Evolutionary conservation across 768 basidiomycete species (phyloP), one percentile per base, ranked within the genome.

Genomic region (Gautieria morchelliformis): DNA sequence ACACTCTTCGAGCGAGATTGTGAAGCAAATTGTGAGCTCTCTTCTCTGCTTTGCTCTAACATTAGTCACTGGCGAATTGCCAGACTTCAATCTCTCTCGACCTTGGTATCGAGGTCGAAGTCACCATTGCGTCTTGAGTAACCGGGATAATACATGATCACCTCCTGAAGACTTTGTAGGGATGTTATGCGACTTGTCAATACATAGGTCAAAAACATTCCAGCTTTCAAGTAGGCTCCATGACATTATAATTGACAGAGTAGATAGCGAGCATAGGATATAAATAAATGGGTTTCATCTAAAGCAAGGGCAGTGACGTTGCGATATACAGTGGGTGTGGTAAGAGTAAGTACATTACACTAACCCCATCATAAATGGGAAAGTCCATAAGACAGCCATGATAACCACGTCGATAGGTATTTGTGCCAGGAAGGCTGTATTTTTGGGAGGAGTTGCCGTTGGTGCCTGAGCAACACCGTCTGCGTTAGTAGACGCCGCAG

Each of bases 21-120:
- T 99, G 78, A 99, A 98, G 83, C 95, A 98, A 76, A 99, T 99
- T 69, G 95, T 97, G 65, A 69, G 92, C 78, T 17, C 8, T 37
- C 4, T 10, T 22, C 48, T 17, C n/a, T 15, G 15, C 41, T 41
- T 54, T 35, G n/a, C 20, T 10, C 54, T 39, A 35, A 12, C 11
- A 49, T 30, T 5, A 27, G 42, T 17, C 17, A 7, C n/a, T 44
- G 42, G 32, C 14, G 11, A 56, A 50, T 45, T 24, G 56, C 4
- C 68, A 98, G 94, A 98, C 95, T 60, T 91, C 88, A 73, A 97
- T 98, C 78, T 92, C 89, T 77, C 81, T 99, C 78, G 96, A 98
- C 78, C 91, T 95, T 63, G 95, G 95, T 75, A 95, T 98, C 62
- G 96, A 99, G 75, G 95, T 98, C 69, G 93, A 96, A 73, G 94